phyloP scores from a whole-genome alignment of 2,329 filamentous ascomycete species.

The Epichloe sp. region DNA sequence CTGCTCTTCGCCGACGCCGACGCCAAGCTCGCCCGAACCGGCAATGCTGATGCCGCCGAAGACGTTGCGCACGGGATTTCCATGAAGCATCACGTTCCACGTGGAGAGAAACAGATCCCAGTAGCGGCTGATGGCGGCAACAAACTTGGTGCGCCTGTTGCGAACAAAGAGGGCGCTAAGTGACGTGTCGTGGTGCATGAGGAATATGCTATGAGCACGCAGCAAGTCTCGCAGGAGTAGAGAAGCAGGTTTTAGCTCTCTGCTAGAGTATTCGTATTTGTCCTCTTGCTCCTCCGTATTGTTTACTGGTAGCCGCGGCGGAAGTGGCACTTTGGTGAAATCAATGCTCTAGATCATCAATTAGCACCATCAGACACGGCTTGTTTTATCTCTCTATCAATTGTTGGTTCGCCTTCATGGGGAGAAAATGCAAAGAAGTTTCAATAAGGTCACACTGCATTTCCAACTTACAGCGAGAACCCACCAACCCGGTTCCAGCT shows the following conservation, averaged over 20 bases:
- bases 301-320: slow-evolving; percentile 34
- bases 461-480: slow-evolving; percentile 60
- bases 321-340: slow-evolving; percentile 58
- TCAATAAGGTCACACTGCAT: not conserved
- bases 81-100: slow-evolving; percentile 86
- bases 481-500: slow-evolving; percentile 92
- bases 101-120: slow-evolving; percentile 59
- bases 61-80: slow-evolving; percentile 69
- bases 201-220: slow-evolving; percentile 71
- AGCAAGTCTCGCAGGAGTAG: slow-evolving; percentile 70
- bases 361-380: slow-evolving; percentile 1
- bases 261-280: slow-evolving; percentile 67
- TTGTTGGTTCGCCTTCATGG: too few species aligned
- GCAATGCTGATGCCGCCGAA: slow-evolving; percentile 80
- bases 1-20: slow-evolving; percentile 92
- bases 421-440: not conserved
- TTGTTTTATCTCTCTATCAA: not conserved
- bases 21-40: slow-evolving; percentile 77
- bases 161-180: slow-evolving; percentile 57
- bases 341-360: slow-evolving; percentile 41
- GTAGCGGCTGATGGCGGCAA: slow-evolving; percentile 59
- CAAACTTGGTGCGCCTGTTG: slow-evolving; percentile 54
- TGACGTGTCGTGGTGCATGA: slow-evolving; percentile 73
- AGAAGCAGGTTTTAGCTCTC: slow-evolving; percentile 73
- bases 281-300: slow-evolving; percentile 26